Evolutionary conservation across 2,329 filamentous ascomycete genomes (phyloP).

Genomic region (Talaromyces sp.): DNA sequence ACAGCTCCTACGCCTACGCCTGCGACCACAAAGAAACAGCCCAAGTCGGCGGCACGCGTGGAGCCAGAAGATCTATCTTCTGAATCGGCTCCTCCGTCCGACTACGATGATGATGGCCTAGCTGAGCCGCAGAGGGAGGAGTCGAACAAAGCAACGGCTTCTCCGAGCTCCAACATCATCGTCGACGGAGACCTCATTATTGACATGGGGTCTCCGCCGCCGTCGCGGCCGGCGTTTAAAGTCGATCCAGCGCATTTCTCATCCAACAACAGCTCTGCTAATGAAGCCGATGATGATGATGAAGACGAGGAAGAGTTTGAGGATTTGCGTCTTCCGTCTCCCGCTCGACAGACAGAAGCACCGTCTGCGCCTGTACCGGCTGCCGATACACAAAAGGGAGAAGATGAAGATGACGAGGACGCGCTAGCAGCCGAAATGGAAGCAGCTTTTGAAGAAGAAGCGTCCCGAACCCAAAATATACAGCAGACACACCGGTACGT

Average conservation of each 20-base stretch:
- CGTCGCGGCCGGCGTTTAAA: conserved; percentile 33
- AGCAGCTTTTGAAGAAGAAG: conserved; percentile 47
- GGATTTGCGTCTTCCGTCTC: conserved; percentile 33
- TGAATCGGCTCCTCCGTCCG: conserved; percentile 26
- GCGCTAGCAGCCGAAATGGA: conserved; percentile 56
- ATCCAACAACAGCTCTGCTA: conserved; percentile 36
- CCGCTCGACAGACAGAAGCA: conserved; percentile 21
- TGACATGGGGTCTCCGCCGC: conserved; percentile 44
- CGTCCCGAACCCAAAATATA: conserved; percentile 31
- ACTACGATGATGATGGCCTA: conserved; percentile 20
- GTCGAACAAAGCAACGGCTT: conserved; percentile 28
- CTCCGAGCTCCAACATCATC: conserved; percentile 41
- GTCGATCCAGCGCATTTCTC: conserved; percentile 40
- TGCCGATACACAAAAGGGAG: conserved; percentile 12
- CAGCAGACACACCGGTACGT: conserved; percentile 25
- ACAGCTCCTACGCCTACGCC: neutral
- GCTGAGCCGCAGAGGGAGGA: conserved; percentile 11
- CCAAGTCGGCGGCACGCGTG: conserved; percentile 19
- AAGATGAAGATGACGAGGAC: conserved; percentile 43
- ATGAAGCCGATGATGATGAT: conserved; percentile 27
- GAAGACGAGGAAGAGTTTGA: conserved; percentile 32
- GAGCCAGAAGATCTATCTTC: conserved; percentile 21
- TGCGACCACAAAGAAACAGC: conserved; percentile 16
- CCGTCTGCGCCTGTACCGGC: neutral
- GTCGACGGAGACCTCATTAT: conserved; percentile 45